A percentile compares a stretch with the other conserved stretches of the same genome.
These are phyloP conservation scores for Fusarium paranaense DNA, from an alignment of 2,329 filamentous ascomycete genomes.

Conservation along the genomic window DNA sequence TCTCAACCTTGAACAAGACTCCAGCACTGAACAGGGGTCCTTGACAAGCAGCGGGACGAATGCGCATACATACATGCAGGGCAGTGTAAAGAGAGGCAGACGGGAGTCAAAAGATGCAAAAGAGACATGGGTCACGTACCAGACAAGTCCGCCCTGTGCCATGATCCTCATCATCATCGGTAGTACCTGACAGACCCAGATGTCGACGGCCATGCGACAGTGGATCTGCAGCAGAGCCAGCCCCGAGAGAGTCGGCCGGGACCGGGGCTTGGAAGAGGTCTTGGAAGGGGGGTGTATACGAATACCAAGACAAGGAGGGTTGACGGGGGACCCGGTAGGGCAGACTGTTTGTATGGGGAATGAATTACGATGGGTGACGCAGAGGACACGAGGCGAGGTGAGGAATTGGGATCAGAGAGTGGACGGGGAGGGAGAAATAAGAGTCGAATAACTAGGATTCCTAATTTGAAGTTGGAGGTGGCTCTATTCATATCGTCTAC, in stretches of 20 bases:
- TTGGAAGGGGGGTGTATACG: slow-evolving; percentile 3
- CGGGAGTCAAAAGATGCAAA: background rate
- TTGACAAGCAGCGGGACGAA: slow-evolving; percentile 29
- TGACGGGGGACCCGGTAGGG: slow-evolving; percentile 35
- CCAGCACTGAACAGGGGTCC: background rate
- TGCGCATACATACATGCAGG: slow-evolving; percentile 17
- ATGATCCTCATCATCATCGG: slow-evolving; percentile 22
- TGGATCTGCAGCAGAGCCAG: slow-evolving; percentile 28
- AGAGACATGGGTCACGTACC: slow-evolving; percentile 14
- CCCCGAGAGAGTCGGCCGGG: slow-evolving; percentile 36
- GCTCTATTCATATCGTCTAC: slow-evolving; percentile 13
- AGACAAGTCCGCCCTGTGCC: slow-evolving; percentile 20
- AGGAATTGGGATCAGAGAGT: background rate
- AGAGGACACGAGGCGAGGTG: slow-evolving; percentile 27
- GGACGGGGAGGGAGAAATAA: background rate
- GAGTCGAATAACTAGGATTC: slow-evolving; percentile 2
- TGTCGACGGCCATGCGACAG: slow-evolving; percentile 37
- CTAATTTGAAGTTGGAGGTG: slow-evolving; percentile 11
- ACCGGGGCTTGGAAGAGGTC: slow-evolving; percentile 20
- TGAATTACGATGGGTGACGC: slow-evolving; percentile 29
- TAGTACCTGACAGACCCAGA: slow-evolving; percentile 30
- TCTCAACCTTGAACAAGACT: slow-evolving; percentile 5
- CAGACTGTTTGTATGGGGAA: slow-evolving; percentile 37
- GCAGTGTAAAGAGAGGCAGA: background rate
- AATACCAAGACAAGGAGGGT: slow-evolving; percentile 11